A percentile compares a stretch with the other conserved stretches of the same genome.
These are phyloP conservation scores for Arabidopsis hybrid DNA, from an alignment of 441 rosid species.

Conservation along the genomic window DNA sequence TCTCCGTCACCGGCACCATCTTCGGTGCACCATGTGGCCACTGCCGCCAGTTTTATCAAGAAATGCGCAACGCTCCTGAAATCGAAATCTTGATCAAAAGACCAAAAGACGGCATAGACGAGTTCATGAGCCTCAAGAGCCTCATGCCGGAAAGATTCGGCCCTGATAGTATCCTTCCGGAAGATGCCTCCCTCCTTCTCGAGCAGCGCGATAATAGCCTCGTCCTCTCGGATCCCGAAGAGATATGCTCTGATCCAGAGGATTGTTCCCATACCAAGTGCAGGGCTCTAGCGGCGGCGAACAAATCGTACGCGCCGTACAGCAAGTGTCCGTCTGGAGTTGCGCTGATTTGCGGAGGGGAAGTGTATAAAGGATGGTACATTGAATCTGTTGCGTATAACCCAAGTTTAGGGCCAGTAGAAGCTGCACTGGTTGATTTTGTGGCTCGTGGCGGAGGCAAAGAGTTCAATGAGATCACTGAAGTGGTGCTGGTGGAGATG, in stretches of 20 bases:
- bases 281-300: constrained; percentile 70
- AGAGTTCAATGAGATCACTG: constrained; percentile 62
- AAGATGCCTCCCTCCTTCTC: background rate
- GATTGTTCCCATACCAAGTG: constrained; percentile 46
- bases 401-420: constrained; percentile 79
- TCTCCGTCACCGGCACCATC: background rate
- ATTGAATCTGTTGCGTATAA: constrained; percentile 75
- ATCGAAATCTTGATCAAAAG: background rate
- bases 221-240: background rate
- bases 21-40: constrained; percentile 5
- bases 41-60: background rate
- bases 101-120: too few relatives aligned
- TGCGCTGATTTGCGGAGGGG: constrained; percentile 63
- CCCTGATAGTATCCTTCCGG: background rate
- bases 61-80: background rate
- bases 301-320: constrained; percentile 75
- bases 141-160: too few relatives aligned
- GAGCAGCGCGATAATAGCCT: background rate
- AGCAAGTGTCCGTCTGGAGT: constrained; percentile 77
- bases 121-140: too few relatives aligned
- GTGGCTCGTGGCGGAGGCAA: constrained; percentile 53
- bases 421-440: constrained; percentile 79
- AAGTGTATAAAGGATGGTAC: constrained; percentile 65
- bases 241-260: too few relatives aligned
- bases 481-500: constrained; percentile 59